A percentile compares a stretch with the other conserved stretches of the same genome.
Conservation (phyloP, 352 stramenopile genomes). For the Proteromonas lacertae region DNA sequence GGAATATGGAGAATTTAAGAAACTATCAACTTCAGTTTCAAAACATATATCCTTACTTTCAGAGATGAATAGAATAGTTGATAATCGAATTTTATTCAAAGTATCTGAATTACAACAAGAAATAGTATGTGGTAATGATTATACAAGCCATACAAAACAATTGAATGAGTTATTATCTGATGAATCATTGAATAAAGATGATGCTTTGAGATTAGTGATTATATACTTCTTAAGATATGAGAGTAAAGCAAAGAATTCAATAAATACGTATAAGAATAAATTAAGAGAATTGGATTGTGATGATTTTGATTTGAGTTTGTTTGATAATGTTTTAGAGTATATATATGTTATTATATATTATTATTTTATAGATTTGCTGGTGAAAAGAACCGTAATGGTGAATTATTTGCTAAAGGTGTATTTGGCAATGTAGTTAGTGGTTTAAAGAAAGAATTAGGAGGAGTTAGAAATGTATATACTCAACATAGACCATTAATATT, state of each 20-base stretch:
- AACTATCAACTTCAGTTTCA: conserved; percentile 70
- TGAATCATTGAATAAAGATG: conserved; percentile 38
- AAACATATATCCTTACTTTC: conserved; percentile 96
- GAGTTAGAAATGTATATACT: conserved; percentile 86
- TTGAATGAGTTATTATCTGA: neutral
- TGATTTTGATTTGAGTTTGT: conserved; percentile 21
- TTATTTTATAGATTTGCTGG: neutral
- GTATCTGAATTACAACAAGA: conserved; percentile 84
- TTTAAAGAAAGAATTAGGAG: conserved; percentile 55
- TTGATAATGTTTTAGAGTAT: conserved; percentile 32
- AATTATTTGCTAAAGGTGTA: conserved; percentile 19
- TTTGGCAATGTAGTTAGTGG: conserved; percentile 35
- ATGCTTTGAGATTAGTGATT: conserved; percentile 86
- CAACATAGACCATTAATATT: conserved; percentile 84
- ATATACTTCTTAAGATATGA: conserved; percentile 94
- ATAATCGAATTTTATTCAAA: conserved; percentile 79
- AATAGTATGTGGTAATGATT: conserved; percentile 35
- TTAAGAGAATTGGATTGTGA: conserved; percentile 8
- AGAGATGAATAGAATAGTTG: conserved; percentile 76
- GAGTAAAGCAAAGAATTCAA: conserved; percentile 1
- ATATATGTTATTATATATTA: conserved; percentile 10
- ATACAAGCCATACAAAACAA: conserved; percentile 14
- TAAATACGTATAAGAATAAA: neutral
- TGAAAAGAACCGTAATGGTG: conserved; percentile 6
- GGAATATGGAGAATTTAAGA: conserved; percentile 72